A percentile compares a stretch with the other conserved stretches of the same genome.
phyloP scores from a whole-genome alignment of 495 filamentous ascomycete species.

The Daldinia grandis region DNA sequence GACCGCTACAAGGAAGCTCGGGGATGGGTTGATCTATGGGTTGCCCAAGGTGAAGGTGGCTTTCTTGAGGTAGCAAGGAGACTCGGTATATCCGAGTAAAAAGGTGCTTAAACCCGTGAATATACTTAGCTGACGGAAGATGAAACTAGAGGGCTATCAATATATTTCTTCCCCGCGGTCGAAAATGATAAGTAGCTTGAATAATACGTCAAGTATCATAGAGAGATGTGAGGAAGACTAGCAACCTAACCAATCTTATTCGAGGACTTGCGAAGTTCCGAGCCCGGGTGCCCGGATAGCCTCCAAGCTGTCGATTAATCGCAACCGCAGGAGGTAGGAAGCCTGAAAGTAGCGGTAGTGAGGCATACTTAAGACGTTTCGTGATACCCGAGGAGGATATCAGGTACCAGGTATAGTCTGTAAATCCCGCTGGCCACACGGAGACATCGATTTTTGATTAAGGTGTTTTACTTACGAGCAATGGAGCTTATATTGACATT shows the following conservation, averaged over 20 bases:
- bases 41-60: slow-evolving; percentile 58
- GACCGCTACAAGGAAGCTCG: slow-evolving; percentile 61
- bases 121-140: not conserved
- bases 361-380: slow-evolving; percentile 2
- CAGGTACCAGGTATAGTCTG: not conserved
- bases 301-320: slow-evolving; percentile 4
- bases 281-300: slow-evolving; percentile 12
- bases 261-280: slow-evolving; percentile 2
- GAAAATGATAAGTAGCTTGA: slow-evolving; percentile 12
- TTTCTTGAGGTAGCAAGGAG: slow-evolving; percentile 63
- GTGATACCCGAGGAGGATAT: slow-evolving; percentile 8
- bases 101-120: not conserved
- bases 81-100: slow-evolving; percentile 50
- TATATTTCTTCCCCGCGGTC: not conserved
- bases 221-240: slow-evolving; percentile 14
- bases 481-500: slow-evolving; percentile 2
- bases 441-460: not conserved
- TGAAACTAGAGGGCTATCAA: not conserved
- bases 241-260: slow-evolving; percentile 10
- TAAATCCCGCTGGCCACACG: too few relatives aligned
- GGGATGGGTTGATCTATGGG: slow-evolving; percentile 72
- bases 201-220: slow-evolving; percentile 17
- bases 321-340: not conserved
- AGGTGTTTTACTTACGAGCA: not conserved
- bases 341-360: slow-evolving; percentile 29